These are phyloP conservation scores for Trichosporon ovoides DNA, from an alignment of 1,284 basidiomycete genomes.

Conservation along the genomic window DNA sequence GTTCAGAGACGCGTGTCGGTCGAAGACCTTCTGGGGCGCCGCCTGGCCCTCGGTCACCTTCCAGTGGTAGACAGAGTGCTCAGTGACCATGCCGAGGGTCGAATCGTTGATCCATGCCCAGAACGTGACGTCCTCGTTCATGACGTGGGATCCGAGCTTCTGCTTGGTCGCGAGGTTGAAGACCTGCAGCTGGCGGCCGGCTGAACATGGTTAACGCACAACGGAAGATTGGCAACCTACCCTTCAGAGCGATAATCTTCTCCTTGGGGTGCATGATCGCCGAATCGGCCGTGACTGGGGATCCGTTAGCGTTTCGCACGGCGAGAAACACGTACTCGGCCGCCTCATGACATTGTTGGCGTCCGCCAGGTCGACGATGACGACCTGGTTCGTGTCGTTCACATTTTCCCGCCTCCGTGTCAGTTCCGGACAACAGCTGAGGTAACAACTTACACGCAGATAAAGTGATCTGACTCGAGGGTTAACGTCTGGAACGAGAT, in stretches of 20 bases:
- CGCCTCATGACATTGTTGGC: conserved; percentile 93
- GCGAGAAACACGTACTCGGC: conserved; percentile 56
- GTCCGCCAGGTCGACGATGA: conserved; percentile 92
- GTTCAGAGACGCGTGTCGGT: conserved; percentile 89
- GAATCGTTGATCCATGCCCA: conserved; percentile 97
- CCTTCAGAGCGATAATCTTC: conserved; percentile 95
- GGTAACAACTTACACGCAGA: conserved; percentile 57
- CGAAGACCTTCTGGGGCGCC: conserved; percentile 63
- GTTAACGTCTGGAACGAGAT: conserved; percentile 97
- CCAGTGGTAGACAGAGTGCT: conserved; percentile 93
- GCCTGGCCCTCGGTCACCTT: conserved; percentile 53
- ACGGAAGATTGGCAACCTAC: conserved; percentile 52
- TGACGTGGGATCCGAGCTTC: conserved; percentile 94
- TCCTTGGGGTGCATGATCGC: conserved; percentile 98
- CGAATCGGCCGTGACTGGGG: conserved; percentile 78
- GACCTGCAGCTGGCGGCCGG: conserved; percentile 89
- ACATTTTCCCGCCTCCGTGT: conserved; percentile 37
- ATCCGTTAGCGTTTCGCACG: background rate
- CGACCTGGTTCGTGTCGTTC: conserved; percentile 83
- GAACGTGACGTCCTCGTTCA: conserved; percentile 91
- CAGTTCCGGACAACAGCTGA: background rate
- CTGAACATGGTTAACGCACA: conserved; percentile 49
- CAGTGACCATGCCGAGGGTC: conserved; percentile 92
- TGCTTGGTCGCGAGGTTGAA: conserved; percentile 98
- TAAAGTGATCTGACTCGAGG: conserved; percentile 94